phyloP scores from a whole-genome alignment of 2,329 filamentous ascomycete species.

The Dactylellina drechsleri region DNA sequence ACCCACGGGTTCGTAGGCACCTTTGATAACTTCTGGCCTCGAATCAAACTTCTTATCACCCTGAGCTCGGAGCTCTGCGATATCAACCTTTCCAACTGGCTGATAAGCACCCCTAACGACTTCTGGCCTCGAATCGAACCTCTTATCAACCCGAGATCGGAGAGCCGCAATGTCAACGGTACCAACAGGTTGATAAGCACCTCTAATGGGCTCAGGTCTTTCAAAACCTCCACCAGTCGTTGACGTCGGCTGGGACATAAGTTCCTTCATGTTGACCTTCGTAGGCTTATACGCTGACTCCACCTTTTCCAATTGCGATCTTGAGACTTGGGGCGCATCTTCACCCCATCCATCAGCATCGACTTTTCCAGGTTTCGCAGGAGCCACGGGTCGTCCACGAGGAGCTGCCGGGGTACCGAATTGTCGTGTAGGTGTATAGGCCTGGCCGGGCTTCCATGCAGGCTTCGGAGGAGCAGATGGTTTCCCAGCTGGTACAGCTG shows the following conservation, averaged over 20 bases:
- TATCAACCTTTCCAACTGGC: slow-evolving; percentile 96
- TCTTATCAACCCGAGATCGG: slow-evolving; percentile 75
- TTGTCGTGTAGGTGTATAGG: slow-evolving; percentile 80
- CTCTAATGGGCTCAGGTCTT: slow-evolving; percentile 75
- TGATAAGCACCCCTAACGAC: slow-evolving; percentile 89
- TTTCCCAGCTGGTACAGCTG: slow-evolving; percentile 64
- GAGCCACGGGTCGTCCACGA: slow-evolving; percentile 69
- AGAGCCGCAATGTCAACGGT: slow-evolving; percentile 96
- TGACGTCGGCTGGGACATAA: slow-evolving; percentile 77
- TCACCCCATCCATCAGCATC: slow-evolving; percentile 93
- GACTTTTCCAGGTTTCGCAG: slow-evolving; percentile 67
- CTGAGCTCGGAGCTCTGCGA: slow-evolving; percentile 84
- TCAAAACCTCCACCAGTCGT: slow-evolving; percentile 63
- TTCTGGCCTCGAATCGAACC: slow-evolving; percentile 77
- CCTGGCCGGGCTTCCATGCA: slow-evolving; percentile 85
- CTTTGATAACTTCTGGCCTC: slow-evolving; percentile 84
- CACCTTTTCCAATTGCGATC: slow-evolving; percentile 90
- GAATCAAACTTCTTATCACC: slow-evolving; percentile 78
- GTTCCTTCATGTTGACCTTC: slow-evolving; percentile 89
- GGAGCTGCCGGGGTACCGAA: slow-evolving; percentile 62
- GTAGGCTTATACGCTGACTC: slow-evolving; percentile 92
- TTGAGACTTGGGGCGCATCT: slow-evolving; percentile 89
- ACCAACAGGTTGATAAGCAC: slow-evolving; percentile 90
- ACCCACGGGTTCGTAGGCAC: slow-evolving; percentile 91
- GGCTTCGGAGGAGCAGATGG: slow-evolving; percentile 69